These are phyloP conservation scores for Phaeosphaeria sp. DNA, from an alignment of 2,329 filamentous ascomycete species.

Conservation along the genomic window DNA sequence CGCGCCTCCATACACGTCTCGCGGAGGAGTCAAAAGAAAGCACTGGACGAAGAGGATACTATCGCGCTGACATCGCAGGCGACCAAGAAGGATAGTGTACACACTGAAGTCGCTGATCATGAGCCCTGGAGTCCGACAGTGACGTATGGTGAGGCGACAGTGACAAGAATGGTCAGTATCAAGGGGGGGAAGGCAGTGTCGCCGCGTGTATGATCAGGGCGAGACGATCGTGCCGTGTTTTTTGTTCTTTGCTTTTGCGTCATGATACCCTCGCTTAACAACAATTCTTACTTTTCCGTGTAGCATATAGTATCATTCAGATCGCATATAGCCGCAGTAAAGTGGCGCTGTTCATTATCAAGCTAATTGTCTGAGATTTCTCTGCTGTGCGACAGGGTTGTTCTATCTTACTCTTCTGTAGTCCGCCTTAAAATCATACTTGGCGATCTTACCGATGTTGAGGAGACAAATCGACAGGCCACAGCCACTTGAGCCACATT, in stretches of 20 bases:
- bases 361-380: too few species aligned
- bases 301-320: too few species aligned
- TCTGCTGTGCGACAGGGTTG: too few species aligned
- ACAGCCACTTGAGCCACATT: too few species aligned
- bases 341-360: too few species aligned
- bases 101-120: constrained; percentile 7
- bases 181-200: constrained; percentile 8
- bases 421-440: too few species aligned
- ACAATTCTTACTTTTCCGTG: neutral
- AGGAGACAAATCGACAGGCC: too few species aligned
- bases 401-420: too few species aligned
- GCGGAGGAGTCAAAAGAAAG: constrained; percentile 11
- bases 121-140: constrained; percentile 30
- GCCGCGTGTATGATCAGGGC: neutral
- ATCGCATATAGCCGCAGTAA: too few species aligned
- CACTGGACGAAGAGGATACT: constrained; percentile 4
- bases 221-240: too few species aligned
- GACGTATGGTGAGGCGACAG: constrained; percentile 20
- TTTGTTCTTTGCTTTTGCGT: neutral
- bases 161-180: constrained; percentile 17
- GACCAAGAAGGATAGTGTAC: constrained; percentile 14
- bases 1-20: constrained; percentile 20
- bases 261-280: neutral
- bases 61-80: constrained; percentile 26
- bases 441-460: too few species aligned